phyloP scores from a whole-genome alignment of 352 stramenopile genomes.

The Pythium sukuiense region DNA sequence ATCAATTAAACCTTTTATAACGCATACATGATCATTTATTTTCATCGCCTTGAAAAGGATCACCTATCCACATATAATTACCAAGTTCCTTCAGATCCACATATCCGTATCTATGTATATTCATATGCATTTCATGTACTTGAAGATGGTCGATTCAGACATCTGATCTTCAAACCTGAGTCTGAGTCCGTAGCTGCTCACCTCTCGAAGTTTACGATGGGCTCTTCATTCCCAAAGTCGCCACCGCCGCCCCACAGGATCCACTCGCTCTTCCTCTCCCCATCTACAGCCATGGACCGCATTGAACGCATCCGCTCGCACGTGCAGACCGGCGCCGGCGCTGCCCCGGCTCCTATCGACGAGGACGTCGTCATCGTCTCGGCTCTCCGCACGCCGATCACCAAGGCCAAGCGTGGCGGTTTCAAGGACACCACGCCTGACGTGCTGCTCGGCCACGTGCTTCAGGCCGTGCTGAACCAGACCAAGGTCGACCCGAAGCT shows the following conservation, averaged over 20 bases:
- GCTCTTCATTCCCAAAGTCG: slow-evolving; percentile 6
- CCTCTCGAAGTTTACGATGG: slow-evolving; percentile 5
- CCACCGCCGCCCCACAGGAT: slow-evolving; percentile 1
- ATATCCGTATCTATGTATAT: neutral
- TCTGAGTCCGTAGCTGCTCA: slow-evolving; percentile 2
- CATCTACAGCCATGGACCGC: slow-evolving; percentile 48
- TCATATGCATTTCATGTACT: neutral
- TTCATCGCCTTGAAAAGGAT: neutral
- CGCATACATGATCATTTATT: neutral
- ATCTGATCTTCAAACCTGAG: neutral
- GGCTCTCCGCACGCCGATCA: slow-evolving; percentile 83
- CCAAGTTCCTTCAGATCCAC: neutral
- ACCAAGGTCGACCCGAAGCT: slow-evolving; percentile 76
- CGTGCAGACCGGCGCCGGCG: slow-evolving; percentile 37
- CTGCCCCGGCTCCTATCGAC: slow-evolving; percentile 29
- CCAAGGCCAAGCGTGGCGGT: slow-evolving; percentile 80
- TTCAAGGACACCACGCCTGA: slow-evolving; percentile 93
- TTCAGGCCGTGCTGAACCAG: slow-evolving; percentile 81
- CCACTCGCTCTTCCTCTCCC: slow-evolving; percentile 1
- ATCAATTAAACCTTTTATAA: neutral
- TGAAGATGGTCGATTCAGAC: slow-evolving; percentile 4
- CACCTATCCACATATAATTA: neutral
- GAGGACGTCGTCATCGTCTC: slow-evolving; percentile 87
- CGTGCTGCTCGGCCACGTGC: slow-evolving; percentile 84
- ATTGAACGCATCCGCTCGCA: slow-evolving; percentile 76